Evolutionary conservation across 164 flowering plant species (phyloP).

Genomic region (Vitis riparia): DNA sequence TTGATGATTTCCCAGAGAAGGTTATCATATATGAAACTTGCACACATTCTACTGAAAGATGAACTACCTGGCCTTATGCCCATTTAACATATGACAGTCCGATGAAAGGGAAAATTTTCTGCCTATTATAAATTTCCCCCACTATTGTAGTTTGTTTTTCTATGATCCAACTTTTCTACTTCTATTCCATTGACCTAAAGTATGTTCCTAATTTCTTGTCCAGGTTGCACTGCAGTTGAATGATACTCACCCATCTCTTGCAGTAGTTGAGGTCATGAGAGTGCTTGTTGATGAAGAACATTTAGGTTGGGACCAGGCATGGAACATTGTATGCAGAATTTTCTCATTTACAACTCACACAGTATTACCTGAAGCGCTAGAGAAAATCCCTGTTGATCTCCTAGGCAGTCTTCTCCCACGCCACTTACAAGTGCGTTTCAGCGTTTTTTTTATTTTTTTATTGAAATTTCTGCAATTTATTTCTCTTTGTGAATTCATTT

Average conservation of each 20-base stretch:
- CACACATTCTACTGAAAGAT: not conserved
- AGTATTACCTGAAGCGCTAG: slow-evolving; percentile 50
- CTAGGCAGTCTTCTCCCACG: slow-evolving; percentile 61
- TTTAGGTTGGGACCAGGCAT: slow-evolving; percentile 52
- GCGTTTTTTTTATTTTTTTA: no score
- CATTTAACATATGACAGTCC: not conserved
- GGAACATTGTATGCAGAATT: slow-evolving; percentile 42
- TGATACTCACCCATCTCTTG: slow-evolving; percentile 64
- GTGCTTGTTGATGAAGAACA: slow-evolving; percentile 56
- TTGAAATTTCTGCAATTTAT: slow-evolving; percentile 1
- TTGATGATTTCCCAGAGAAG: slow-evolving; percentile 52
- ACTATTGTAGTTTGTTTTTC: not conserved
- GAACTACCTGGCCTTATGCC: not conserved
- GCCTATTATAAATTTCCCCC: not conserved
- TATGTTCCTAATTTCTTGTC: not conserved
- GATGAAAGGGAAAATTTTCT: not conserved
- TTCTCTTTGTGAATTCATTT: not conserved
- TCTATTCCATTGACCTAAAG: not conserved
- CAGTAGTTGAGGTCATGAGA: slow-evolving; percentile 57
- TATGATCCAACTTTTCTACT: not conserved
- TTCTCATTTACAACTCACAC: slow-evolving; percentile 58
- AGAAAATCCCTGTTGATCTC: slow-evolving; percentile 55
- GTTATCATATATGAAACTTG: slow-evolving; percentile 17
- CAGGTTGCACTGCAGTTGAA: slow-evolving; percentile 63
- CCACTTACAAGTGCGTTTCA: slow-evolving; percentile 46